Percentiles rank a stretch among this genome's conserved stretches.
phyloP scores from a whole-genome alignment of 208 protist species.

The Leishmania aethiopica region DNA sequence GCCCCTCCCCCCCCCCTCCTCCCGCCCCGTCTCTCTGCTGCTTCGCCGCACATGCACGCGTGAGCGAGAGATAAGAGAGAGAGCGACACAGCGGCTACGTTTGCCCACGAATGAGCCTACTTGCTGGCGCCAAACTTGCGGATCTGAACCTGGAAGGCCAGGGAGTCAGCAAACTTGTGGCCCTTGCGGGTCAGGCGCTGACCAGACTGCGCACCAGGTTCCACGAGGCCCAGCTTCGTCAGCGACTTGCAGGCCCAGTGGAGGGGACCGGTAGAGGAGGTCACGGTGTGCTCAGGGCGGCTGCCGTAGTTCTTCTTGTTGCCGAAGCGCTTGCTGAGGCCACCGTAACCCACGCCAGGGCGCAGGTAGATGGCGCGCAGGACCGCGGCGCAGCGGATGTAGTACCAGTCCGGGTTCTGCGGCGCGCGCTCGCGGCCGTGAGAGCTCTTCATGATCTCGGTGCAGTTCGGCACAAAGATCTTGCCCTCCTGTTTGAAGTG shows the following conservation, averaged over 20 bases:
- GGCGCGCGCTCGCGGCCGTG: slow-evolving; percentile 96
- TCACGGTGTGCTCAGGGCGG: slow-evolving; percentile 88
- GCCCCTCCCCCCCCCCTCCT: not conserved
- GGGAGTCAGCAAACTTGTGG: slow-evolving; percentile 94
- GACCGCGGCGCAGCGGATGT: slow-evolving; percentile 96
- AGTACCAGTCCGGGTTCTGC: slow-evolving; percentile 98
- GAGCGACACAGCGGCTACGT: not conserved
- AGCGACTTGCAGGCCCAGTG: slow-evolving; percentile 96
- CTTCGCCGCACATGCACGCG: not conserved
- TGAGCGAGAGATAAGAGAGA: not conserved
- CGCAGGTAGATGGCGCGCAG: slow-evolving; percentile 97
- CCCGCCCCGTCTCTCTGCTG: not conserved
- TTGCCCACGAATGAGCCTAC: not conserved
- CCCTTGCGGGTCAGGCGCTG: slow-evolving; percentile 94
- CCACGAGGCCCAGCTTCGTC: slow-evolving; percentile 91
- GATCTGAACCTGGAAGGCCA: slow-evolving; percentile 70
- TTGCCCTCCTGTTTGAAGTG: slow-evolving; percentile 97
- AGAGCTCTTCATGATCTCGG: slow-evolving; percentile 97
- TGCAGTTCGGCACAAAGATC: slow-evolving; percentile 95
- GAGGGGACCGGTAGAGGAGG: slow-evolving; percentile 86
- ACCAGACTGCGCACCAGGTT: slow-evolving; percentile 81
- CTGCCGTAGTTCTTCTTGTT: slow-evolving; percentile 91
- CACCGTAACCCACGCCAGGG: slow-evolving; percentile 94
- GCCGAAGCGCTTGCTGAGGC: slow-evolving; percentile 94
- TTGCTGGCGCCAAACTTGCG: slow-evolving; percentile 10